Conservation (phyloP, 331 rosid species). For the Pyrus hybrid region DNA sequence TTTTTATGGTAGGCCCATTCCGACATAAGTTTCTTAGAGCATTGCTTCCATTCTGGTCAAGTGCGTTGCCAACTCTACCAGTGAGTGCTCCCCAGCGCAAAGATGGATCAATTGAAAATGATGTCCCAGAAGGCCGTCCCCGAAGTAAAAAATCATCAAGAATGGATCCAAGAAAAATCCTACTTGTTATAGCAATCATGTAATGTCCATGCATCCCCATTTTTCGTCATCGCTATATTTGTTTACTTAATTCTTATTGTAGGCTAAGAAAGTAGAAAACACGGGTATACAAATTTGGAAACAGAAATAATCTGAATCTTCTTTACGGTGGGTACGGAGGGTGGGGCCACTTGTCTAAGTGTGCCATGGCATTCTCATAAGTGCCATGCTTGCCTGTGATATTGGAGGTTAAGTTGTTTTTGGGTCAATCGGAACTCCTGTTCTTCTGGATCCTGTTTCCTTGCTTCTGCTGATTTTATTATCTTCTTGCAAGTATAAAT, state of each 20-base stretch:
- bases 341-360: neutral
- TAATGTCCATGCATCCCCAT: slow-evolving; percentile 15
- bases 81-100: slow-evolving; percentile 78
- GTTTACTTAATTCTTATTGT: neutral
- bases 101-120: slow-evolving; percentile 52
- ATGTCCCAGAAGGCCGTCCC: slow-evolving; percentile 64
- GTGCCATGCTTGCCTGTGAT: neutral
- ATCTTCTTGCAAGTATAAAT: neutral
- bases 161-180: slow-evolving; percentile 97
- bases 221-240: neutral
- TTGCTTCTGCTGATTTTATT: neutral
- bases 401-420: neutral
- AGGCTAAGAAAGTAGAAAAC: neutral
- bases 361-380: neutral
- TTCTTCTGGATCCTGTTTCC: neutral
- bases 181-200: slow-evolving; percentile 91
- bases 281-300: neutral
- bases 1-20: slow-evolving; percentile 63
- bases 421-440: neutral
- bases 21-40: slow-evolving; percentile 86
- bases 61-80: slow-evolving; percentile 86
- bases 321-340: neutral
- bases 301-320: neutral
- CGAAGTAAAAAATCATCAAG: slow-evolving; percentile 81
- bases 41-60: slow-evolving; percentile 92